Percentiles rank a stretch among this genome's conserved stretches.
Evolutionary conservation across 228 moss, liverwort and hornwort genomes (phyloP).

Genomic region (Sphagnum magellanicum): DNA sequence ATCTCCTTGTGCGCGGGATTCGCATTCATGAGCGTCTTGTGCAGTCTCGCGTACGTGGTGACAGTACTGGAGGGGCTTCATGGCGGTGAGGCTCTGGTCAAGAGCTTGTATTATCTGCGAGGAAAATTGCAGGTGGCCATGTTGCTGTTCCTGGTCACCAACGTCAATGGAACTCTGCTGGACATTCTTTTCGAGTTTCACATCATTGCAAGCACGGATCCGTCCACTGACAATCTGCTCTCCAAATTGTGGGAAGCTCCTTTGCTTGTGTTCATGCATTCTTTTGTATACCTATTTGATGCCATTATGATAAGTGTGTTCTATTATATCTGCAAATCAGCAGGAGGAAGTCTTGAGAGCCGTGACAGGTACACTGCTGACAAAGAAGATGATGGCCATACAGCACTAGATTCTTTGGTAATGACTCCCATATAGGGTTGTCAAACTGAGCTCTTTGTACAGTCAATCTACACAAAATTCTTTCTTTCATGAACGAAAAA

Average conservation of each 20-base stretch:
- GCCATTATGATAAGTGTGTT: constrained; percentile 79
- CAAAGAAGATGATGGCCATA: constrained; percentile 11
- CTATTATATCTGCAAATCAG: constrained; percentile 69
- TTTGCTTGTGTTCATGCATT: constrained; percentile 73
- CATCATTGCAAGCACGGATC: constrained; percentile 45
- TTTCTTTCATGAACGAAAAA: too few relatives aligned
- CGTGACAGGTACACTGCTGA: constrained; percentile 16
- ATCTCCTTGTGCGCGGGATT: constrained; percentile 27
- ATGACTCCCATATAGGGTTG: constrained; percentile 2
- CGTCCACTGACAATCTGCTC: background rate
- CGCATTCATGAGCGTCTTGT: constrained; percentile 37
- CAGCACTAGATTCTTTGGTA: background rate
- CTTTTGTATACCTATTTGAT: constrained; percentile 79
- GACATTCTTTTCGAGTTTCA: constrained; percentile 65
- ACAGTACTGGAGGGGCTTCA: constrained; percentile 43
- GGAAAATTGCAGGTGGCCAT: constrained; percentile 50
- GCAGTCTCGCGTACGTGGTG: constrained; percentile 57
- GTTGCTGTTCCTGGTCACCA: constrained; percentile 51
- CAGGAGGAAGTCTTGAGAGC: constrained; percentile 24
- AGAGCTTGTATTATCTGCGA: constrained; percentile 39
- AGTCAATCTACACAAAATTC: too few relatives aligned
- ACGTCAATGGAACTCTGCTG: constrained; percentile 39
- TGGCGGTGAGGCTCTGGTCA: constrained; percentile 43
- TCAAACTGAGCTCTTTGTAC: background rate
- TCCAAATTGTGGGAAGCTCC: constrained; percentile 89